These are phyloP conservation scores for Solanum neorickii DNA, from an alignment of 257 asterid species.

Conservation along the genomic window DNA sequence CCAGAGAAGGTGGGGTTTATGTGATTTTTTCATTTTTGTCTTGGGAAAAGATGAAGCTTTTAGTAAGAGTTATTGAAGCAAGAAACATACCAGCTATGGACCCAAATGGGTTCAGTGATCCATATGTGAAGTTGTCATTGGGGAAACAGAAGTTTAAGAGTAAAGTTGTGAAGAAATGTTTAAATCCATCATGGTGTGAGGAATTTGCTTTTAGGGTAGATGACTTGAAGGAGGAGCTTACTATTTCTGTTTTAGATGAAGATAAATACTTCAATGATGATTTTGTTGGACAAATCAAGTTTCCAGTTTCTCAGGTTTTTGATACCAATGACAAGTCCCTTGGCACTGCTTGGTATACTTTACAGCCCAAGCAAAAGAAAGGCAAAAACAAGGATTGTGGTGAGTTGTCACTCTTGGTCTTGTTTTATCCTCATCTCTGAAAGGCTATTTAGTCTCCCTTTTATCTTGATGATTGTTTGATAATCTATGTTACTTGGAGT, in stretches of 20 bases:
- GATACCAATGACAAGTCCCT: slow-evolving; percentile 78
- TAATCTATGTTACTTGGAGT: background rate
- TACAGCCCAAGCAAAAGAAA: slow-evolving; percentile 77
- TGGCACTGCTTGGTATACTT: slow-evolving; percentile 78
- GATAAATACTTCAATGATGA: slow-evolving; percentile 91
- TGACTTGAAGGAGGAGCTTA: slow-evolving; percentile 75
- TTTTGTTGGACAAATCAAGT: slow-evolving; percentile 71
- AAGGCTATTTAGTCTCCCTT: background rate
- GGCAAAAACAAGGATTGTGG: slow-evolving; percentile 83
- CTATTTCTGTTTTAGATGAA: slow-evolving; percentile 68
- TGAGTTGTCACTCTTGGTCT: background rate
- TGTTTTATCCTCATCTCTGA: background rate
- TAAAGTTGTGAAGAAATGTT: slow-evolving; percentile 75
- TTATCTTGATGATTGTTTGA: background rate
- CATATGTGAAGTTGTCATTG: slow-evolving; percentile 79
- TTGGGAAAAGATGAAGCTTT: slow-evolving; percentile 46
- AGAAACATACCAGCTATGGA: slow-evolving; percentile 71
- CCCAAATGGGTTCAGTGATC: slow-evolving; percentile 88
- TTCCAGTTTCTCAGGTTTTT: slow-evolving; percentile 55
- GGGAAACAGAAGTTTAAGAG: slow-evolving; percentile 71
- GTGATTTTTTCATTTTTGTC: background rate
- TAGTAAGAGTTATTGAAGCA: slow-evolving; percentile 91
- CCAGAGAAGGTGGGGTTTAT: background rate
- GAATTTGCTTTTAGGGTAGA: slow-evolving; percentile 79
- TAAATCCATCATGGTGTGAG: slow-evolving; percentile 94